Base-by-base conservation (phyloP, 345 rosid genomes). In the Arabis alpina region DNA sequence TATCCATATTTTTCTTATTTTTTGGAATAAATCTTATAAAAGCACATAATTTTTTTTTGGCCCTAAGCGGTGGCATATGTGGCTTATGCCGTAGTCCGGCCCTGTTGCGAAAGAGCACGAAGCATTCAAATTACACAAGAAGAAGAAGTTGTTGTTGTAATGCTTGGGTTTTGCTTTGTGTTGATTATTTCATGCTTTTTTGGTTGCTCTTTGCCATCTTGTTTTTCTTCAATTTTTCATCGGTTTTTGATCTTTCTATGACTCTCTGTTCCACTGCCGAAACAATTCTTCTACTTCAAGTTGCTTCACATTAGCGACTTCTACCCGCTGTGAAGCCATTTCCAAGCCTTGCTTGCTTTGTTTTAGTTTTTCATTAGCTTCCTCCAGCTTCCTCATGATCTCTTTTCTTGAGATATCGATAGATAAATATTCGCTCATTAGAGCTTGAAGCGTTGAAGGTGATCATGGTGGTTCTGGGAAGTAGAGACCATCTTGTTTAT, bases 361-460 rank as follows among this genome's bases (percentile, higher is more conserved):
- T 57, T 75, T 86, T 32, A 91, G 88, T 81, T 91, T 96, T 75
- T 85, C 85, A 3, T 86, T 75, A 43, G 99, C 98, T 68, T 93
- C 96, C 60, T 86, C 88, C 45, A 91, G 28, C 81, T 84, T 93
- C 80, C 73, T 85, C 48, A 86, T 54, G 58, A 89, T 76, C 54
- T 79, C 66, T 30, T 64, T 66, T 64, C 80, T 86, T 27, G 86
- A 53, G 15, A 23, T 10, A 4, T 71, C 10, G 13, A 40, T 36
- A 54, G 41, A 71, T 62, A 54, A 11, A 39, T 71, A 55, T 62
- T 71, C 9, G 5, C 53, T 47, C 68, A 67, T 45, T 8, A 42
- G 51, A 75, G 59, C 77, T 39, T 49, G 37, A 74, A 79, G 80
- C 13, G 60, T 65, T 54, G 74, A 48, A 62, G 90, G 86, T 71